A percentile compares a stretch with the other conserved stretches of the same genome.
Evolutionary conservation across 495 filamentous ascomycete species (phyloP).

Genomic region (Trichoderma virens): DNA sequence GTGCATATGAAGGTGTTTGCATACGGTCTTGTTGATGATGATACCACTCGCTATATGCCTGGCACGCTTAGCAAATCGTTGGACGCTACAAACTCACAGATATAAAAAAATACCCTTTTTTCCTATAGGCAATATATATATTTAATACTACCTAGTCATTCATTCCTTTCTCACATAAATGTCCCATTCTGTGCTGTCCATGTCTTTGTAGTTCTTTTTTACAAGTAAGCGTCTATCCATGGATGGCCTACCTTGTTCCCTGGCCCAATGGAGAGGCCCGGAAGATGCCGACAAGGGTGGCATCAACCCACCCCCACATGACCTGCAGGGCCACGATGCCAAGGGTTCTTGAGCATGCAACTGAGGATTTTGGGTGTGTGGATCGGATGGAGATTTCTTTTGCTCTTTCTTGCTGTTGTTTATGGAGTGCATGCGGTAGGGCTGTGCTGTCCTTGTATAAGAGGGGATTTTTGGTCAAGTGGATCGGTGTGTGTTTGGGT

Average conservation of each 20-base stretch:
- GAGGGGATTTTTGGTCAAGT: no score
- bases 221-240: no score
- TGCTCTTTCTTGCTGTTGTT: not conserved
- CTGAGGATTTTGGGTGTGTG: slow-evolving; percentile 2
- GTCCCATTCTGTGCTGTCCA: no score
- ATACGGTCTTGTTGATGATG: not conserved
- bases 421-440: not conserved
- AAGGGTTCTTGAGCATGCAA: not conserved
- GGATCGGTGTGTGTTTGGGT: no score
- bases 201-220: no score
- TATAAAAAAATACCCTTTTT: slow-evolving; percentile 7
- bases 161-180: not conserved
- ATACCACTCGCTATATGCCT: slow-evolving; percentile 5
- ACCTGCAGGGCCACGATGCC: slow-evolving; percentile 1
- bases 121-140: slow-evolving; percentile 7
- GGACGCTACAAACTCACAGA: not conserved
- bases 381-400: not conserved
- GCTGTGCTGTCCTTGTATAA: no score
- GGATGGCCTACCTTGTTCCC: not conserved
- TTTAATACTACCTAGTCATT: slow-evolving; percentile 3
- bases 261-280: not conserved
- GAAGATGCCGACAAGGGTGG: not conserved
- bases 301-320: not conserved
- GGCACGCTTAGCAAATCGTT: not conserved
- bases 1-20: not conserved